Base-by-base conservation (phyloP, 1,284 basidiomycete species). In the Ceratobasidium sp. region DNA sequence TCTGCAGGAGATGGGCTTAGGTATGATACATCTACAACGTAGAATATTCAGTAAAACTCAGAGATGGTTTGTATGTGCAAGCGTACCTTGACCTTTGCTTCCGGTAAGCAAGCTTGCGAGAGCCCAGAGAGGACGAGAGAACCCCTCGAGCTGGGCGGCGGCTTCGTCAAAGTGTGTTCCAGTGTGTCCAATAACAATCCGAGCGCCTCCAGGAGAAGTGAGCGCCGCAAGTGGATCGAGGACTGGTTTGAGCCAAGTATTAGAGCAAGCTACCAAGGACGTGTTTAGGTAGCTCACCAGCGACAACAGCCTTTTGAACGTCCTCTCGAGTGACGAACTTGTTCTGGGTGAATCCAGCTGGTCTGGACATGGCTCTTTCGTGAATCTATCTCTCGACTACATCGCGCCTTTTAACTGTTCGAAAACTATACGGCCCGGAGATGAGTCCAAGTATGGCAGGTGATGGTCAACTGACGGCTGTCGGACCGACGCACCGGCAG, bases 81-180 rank as follows among this genome's bases (percentile, higher is more conserved):
- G 91, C 3, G 81, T 80, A 1, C 85, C 87, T 1, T 55, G 64
- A 13, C 30, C 64, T 67, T 67, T 67, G 50, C 89, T 89, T 0
- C 91, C 91, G 1, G 86, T 86, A 9, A 92, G 82, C 5, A 92
- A 82, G 1, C 89, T 86, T 0, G 89, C 86, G 2, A 93, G 83
- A 9, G 90, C 91, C 91, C 91, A 93, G 49, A 92, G 85, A 0
- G 91, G 91, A 9, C 91, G 85, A 1, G 91, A 89, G 77, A 91
- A 93, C 0, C 90, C 89, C 78, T 93, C 91, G 47, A 93, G 85
- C 69, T 90, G 88, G 1, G 91, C 91, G 18, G 91, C 91, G 9
- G 83, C 81, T 70, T 91, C 87, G 79, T 93, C 91, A 79, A 88
- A 93, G 79, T 92, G 91, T 0, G 91, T 92, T 1, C 87, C 91